Percentiles rank a stretch among this genome's conserved stretches.
These are phyloP conservation scores for Pichia exigua DNA, from an alignment of 805 yeast genomes.

Conservation along the genomic window DNA sequence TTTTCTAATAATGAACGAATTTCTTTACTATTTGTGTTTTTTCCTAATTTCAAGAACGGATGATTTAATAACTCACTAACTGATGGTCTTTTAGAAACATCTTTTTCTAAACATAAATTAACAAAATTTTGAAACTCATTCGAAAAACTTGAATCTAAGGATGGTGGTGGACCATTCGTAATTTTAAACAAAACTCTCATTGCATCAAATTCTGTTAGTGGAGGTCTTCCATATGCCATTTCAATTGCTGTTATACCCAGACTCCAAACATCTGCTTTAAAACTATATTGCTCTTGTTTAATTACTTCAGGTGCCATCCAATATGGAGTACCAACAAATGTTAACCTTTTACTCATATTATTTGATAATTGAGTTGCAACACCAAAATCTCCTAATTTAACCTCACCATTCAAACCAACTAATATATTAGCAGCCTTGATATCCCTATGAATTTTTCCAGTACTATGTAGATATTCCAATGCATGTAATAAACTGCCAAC, in stretches of 20 bases:
- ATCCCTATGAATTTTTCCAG: conserved; percentile 83
- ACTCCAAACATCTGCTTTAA: conserved; percentile 73
- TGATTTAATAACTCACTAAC: conserved; percentile 59
- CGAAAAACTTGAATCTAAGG: conserved; percentile 27
- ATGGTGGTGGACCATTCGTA: conserved; percentile 42
- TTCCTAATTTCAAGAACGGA: conserved; percentile 43
- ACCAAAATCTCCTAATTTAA: conserved; percentile 92
- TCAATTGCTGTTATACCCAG: conserved; percentile 74
- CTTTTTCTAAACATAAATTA: conserved; percentile 57
- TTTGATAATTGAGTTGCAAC: conserved; percentile 76
- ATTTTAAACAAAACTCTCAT: conserved; percentile 47
- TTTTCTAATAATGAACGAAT: conserved; percentile 36
- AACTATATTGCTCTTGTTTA: conserved; percentile 48
- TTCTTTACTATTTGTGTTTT: conserved; percentile 25
- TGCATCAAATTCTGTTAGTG: conserved; percentile 47
- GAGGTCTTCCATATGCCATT: conserved; percentile 65
- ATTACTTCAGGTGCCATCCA: conserved; percentile 62
- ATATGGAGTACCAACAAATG: conserved; percentile 55
- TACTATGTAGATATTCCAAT: conserved; percentile 55
- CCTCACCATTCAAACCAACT: conserved; percentile 59
- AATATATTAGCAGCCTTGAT: conserved; percentile 90
- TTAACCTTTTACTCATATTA: conserved; percentile 41
- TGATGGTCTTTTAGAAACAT: conserved; percentile 58
- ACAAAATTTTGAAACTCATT: conserved; percentile 60
- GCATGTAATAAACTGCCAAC: conserved; percentile 52